Percentiles rank a stretch among this genome's conserved stretches.
Evolutionary conservation across 495 filamentous ascomycete genomes (phyloP).

Genomic region (Aspergillus ostianus): DNA sequence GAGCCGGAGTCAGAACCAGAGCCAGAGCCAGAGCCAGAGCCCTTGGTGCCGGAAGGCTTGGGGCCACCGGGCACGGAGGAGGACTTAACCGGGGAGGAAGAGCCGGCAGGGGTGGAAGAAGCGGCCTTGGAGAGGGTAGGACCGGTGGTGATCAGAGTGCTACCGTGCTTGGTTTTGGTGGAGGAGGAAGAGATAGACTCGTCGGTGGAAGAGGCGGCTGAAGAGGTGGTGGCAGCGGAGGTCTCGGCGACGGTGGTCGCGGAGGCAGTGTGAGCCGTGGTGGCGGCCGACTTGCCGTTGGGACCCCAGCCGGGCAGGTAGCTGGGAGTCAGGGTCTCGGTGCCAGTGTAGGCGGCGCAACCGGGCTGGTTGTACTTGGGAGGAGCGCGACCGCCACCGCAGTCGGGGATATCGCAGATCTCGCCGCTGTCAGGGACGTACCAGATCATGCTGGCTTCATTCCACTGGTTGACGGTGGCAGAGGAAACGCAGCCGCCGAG

Average conservation of each 20-base stretch:
- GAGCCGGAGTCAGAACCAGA: neutral
- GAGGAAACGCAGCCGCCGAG: slow-evolving; percentile 31
- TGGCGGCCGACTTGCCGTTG: slow-evolving; percentile 23
- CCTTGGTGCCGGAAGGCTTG: neutral
- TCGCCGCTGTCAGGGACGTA: slow-evolving; percentile 54
- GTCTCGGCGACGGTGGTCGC: neutral
- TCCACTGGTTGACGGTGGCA: slow-evolving; percentile 26
- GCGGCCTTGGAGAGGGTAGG: slow-evolving; percentile 13
- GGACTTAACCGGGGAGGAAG: neutral
- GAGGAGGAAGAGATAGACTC: slow-evolving; percentile 16
- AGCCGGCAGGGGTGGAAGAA: neutral
- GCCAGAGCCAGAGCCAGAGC: neutral
- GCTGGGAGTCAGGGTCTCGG: slow-evolving; percentile 49
- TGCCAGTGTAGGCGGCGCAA: slow-evolving; percentile 57
- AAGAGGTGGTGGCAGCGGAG: neutral
- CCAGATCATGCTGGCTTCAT: slow-evolving; percentile 47
- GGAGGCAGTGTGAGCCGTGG: slow-evolving; percentile 21
- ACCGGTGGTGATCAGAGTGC: slow-evolving; percentile 18
- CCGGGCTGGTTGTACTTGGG: slow-evolving; percentile 59
- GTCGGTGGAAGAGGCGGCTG: neutral
- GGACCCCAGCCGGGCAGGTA: slow-evolving; percentile 44
- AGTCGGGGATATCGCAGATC: slow-evolving; percentile 60
- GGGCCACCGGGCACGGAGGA: neutral
- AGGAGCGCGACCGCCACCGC: slow-evolving; percentile 62
- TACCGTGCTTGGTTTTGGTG: slow-evolving; percentile 4